Base-by-base conservation (phyloP, 129 eudicot species). In the Chrysanthemum makinoi region DNA sequence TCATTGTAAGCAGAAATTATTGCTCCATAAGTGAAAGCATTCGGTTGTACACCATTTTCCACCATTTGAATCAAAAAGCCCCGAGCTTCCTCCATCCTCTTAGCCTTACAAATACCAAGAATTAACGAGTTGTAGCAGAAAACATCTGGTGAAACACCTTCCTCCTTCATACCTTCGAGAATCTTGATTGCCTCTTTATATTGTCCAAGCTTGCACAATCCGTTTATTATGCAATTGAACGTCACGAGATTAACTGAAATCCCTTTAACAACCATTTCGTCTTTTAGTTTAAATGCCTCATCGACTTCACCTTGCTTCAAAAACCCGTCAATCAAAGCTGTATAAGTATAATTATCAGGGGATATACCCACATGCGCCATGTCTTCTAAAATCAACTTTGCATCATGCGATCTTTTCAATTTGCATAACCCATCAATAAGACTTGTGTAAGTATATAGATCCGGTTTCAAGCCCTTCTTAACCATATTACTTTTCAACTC, bases 271-370 rank as follows among this genome's bases (percentile, higher is more conserved):
- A 62, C 74, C 73, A 72, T 76, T 66, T 76, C 85, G 26, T 72
- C 65, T 24, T 66, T 87, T 20, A 85, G 59, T 53, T 48, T 78
- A 9, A 80, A 75, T 58, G 91, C 96, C 75, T 85, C 87, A 5
- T 83, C 89, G 24, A 84, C 61, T 30, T 85, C 80, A 35, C 91
- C 95, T 77, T 85, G 85, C 79, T 83, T 90, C 77, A 90, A 76
- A 62, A 90, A 90, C 77, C 95, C 95, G 75, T 87, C 86, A 7
- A 90, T 83, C 75, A 87, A 69, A 3, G 95, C 80, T 19, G 83
- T 83, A 72, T 80, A 85, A 8, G 89, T 71, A 81, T 79, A 2
- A 54, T 73, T 83, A 52, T 85, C 82, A 5, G 91, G 89, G 14
- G 64, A 75, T 47, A 85, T 56, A 71, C 91, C 87, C 51, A n/a